These are phyloP conservation scores for Backusella australiensis DNA, from an alignment of 192 early-diverging fungal species.

Conservation along the genomic window DNA sequence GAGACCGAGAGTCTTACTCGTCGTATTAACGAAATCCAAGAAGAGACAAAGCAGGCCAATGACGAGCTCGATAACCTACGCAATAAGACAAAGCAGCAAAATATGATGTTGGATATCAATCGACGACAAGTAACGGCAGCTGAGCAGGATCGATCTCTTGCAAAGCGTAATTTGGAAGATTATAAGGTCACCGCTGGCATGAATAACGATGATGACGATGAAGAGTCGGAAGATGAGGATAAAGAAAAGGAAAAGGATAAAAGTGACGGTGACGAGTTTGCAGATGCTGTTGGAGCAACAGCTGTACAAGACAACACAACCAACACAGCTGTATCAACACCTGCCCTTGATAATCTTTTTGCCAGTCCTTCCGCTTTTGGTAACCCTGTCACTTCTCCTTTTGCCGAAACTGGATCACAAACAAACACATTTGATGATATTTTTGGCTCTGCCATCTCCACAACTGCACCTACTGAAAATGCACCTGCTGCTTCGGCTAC, in stretches of 20 bases:
- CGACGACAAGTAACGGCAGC: conserved; percentile 56
- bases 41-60: conserved; percentile 48
- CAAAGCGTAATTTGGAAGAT: conserved; percentile 50
- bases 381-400: conserved; percentile 1
- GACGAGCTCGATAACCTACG: conserved; percentile 55
- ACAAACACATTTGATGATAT: conserved; percentile 13
- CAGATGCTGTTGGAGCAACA: background rate
- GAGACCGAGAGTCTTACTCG: conserved; percentile 48
- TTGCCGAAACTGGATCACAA: background rate
- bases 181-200: conserved; percentile 30
- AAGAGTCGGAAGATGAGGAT: background rate
- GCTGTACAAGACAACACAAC: background rate
- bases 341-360: conserved; percentile 17
- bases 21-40: conserved; percentile 50
- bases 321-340: background rate
- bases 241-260: background rate
- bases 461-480: background rate
- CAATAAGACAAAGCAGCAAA: conserved; percentile 58
- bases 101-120: conserved; percentile 63
- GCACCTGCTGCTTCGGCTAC: background rate
- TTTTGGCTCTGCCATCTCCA: conserved; percentile 2
- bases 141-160: conserved; percentile 60
- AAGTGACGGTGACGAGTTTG: background rate
- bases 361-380: background rate
- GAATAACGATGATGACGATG: background rate